Conservation (phyloP, 2,329 filamentous ascomycete genomes). For the Fusarium zealandicum region DNA sequence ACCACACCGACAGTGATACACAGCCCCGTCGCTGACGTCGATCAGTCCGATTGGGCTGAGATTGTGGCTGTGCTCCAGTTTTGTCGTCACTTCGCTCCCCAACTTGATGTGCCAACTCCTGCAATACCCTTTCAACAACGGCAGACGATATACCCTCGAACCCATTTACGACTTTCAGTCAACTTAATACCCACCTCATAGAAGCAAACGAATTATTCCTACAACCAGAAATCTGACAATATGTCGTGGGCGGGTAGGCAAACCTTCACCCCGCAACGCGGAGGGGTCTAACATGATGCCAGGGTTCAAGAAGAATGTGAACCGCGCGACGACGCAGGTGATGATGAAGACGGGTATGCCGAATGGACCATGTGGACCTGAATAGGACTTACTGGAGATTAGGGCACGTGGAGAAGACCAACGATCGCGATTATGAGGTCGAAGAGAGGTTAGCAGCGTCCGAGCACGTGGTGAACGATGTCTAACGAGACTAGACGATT, state of each 20-base stretch:
- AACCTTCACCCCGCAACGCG: conserved; percentile 39
- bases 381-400: conserved; percentile 22
- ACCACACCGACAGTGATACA: conserved; percentile 8
- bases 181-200: conserved; percentile 13
- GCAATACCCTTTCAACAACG: conserved; percentile 24
- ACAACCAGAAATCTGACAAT: conserved; percentile 40
- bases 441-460: conserved; percentile 74
- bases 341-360: conserved; percentile 96
- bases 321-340: conserved; percentile 97
- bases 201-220: conserved; percentile 10
- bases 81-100: conserved; percentile 42
- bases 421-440: conserved; percentile 97
- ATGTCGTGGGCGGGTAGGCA: conserved; percentile 76
- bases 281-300: conserved; percentile 43
- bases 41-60: conserved; percentile 42
- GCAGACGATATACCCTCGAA: conserved; percentile 27
- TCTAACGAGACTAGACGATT: conserved; percentile 72
- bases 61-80: conserved; percentile 45
- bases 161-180: conserved; percentile 17
- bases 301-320: conserved; percentile 86
- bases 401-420: conserved; percentile 98
- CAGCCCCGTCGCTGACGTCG: conserved; percentile 44
- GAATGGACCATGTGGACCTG: no score
- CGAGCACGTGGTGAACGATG: conserved; percentile 1
- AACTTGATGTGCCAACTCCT: conserved; percentile 35